A percentile compares a stretch with the other conserved stretches of the same genome.
Evolutionary conservation across 202 grass and related monocot genomes (phyloP).

Genomic region (Elaeis oleifera): DNA sequence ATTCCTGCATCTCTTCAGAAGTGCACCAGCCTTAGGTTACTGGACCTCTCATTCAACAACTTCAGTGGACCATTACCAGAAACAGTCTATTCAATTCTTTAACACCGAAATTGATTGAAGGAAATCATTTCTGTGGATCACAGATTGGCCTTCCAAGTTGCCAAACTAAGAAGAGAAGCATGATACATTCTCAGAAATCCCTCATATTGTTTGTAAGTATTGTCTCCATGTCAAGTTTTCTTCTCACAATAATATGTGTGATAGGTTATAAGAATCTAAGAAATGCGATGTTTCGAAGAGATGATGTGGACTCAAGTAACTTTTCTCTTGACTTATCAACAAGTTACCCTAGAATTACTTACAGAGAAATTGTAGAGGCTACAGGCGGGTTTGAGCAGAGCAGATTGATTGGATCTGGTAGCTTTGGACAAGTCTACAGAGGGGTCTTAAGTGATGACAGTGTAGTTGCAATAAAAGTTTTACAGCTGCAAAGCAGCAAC

Average conservation of each 20-base stretch:
- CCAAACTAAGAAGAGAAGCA: not conserved
- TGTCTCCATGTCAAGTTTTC: not conserved
- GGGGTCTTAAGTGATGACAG: conserved; percentile 33
- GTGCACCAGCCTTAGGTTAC: conserved; percentile 31
- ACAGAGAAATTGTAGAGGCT: conserved; percentile 50
- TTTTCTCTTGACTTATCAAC: not conserved
- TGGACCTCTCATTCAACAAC: conserved; percentile 46
- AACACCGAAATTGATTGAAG: conserved; percentile 51
- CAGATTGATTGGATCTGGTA: conserved; percentile 50
- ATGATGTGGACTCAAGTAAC: not conserved
- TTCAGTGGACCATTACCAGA: conserved; percentile 32
- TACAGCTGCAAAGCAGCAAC: conserved; percentile 41
- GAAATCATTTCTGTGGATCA: conserved; percentile 47
- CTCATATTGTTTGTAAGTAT: not conserved
- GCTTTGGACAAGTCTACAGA: conserved; percentile 50
- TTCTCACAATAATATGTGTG: conserved; percentile 7
- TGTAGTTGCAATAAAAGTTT: conserved; percentile 54
- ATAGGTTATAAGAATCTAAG: not conserved
- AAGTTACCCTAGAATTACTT: conserved; percentile 38
- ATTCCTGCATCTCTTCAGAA: conserved; percentile 24
- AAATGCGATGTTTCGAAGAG: not conserved
- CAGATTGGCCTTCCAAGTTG: conserved; percentile 26
- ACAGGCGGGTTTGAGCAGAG: conserved; percentile 36
- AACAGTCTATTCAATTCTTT: conserved; percentile 28
- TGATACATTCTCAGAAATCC: conserved; percentile 6